phyloP scores from a whole-genome alignment of 176 grass and related monocot species.

The Triticum monococcum region DNA sequence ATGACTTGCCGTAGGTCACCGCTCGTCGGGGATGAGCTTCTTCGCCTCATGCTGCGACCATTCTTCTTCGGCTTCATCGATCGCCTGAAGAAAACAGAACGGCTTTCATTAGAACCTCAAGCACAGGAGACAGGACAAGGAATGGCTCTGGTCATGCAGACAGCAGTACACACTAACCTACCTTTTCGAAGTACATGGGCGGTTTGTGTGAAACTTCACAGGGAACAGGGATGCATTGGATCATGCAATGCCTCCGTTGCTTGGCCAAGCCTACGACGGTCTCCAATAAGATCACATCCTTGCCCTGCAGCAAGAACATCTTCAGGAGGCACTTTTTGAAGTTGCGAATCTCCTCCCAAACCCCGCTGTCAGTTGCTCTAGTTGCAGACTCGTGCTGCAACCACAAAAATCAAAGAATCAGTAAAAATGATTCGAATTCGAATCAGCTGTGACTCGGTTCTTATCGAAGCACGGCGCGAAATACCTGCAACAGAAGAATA shows the following conservation, averaged over 20 bases:
- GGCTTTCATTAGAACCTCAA: not conserved
- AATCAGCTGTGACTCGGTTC: not conserved
- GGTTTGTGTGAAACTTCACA: slow-evolving; percentile 55
- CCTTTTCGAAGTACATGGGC: slow-evolving; percentile 98
- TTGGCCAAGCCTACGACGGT: slow-evolving; percentile 71
- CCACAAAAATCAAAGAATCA: slow-evolving; percentile 29
- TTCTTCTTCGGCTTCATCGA: slow-evolving; percentile 93
- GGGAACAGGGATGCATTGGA: slow-evolving; percentile 87
- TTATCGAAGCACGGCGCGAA: too few species aligned
- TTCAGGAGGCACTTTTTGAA: slow-evolving; percentile 89
- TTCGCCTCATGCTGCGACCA: slow-evolving; percentile 78
- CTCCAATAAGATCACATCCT: slow-evolving; percentile 77
- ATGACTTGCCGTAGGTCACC: slow-evolving; percentile 78
- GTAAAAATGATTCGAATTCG: slow-evolving; percentile 5
- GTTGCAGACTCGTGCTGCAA: slow-evolving; percentile 79
- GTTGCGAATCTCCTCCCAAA: slow-evolving; percentile 86
- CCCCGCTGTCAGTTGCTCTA: slow-evolving; percentile 76
- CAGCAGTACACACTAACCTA: not conserved
- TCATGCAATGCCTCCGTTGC: slow-evolving; percentile 71
- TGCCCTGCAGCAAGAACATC: slow-evolving; percentile 75
- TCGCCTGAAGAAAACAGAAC: slow-evolving; percentile 51
- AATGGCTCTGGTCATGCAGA: not conserved
- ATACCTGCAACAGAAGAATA: slow-evolving; percentile 87
- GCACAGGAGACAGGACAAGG: not conserved
- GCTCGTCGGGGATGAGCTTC: slow-evolving; percentile 72